phyloP scores from a whole-genome alignment of 2,329 filamentous ascomycete genomes.

The Fusarium tjaetaba region DNA sequence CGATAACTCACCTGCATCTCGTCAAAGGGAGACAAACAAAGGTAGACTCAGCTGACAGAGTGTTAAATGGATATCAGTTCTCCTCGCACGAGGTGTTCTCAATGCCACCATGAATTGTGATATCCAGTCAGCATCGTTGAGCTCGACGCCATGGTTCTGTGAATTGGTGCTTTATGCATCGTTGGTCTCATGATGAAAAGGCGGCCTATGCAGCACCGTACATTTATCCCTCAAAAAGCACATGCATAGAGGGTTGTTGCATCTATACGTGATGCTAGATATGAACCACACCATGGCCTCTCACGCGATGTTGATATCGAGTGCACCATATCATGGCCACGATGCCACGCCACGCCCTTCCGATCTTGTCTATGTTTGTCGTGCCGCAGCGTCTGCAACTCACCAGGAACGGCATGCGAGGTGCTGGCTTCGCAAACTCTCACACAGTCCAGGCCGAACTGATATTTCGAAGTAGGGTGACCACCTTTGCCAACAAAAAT shows the following conservation, averaged over 20 bases:
- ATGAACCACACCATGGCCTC: constrained; percentile 21
- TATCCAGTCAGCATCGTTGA: constrained; percentile 8
- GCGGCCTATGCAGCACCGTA: background rate
- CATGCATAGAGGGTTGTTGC: constrained; percentile 19
- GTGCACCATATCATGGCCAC: constrained; percentile 8
- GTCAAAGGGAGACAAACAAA: constrained; percentile 6
- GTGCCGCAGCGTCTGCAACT: constrained; percentile 29
- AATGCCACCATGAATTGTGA: constrained; percentile 9
- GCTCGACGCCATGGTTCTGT: constrained; percentile 12
- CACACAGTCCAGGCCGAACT: constrained; percentile 21
- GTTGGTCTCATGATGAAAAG: constrained; percentile 12
- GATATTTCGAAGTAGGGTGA: constrained; percentile 15
- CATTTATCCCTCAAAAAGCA: constrained; percentile 5
- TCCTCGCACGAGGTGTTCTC: constrained; percentile 15
- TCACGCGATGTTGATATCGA: constrained; percentile 2
- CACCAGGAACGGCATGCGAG: constrained; percentile 32
- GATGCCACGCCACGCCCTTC: constrained; percentile 19
- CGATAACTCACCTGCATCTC: constrained; percentile 36
- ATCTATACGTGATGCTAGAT: constrained; percentile 8
- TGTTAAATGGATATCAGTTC: constrained; percentile 12
- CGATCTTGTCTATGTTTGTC: constrained; percentile 27
- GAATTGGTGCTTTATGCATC: constrained; percentile 6
- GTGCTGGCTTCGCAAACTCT: constrained; percentile 23
- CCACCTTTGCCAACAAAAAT: constrained; percentile 32
- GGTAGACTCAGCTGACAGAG: constrained; percentile 28